phyloP scores from a whole-genome alignment of 345 rosid genomes.

The Viola odorata region DNA sequence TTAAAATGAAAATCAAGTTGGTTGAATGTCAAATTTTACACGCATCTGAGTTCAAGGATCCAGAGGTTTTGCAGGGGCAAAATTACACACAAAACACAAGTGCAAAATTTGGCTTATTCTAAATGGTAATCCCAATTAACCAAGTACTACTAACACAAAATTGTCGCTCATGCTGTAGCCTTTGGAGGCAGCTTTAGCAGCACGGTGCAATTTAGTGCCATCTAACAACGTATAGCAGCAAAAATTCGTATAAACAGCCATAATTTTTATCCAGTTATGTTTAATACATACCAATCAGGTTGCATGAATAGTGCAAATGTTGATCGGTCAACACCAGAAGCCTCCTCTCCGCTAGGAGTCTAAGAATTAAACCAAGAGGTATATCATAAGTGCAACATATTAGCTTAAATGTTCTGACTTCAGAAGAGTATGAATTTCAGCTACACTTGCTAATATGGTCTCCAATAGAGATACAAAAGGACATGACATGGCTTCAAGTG shows the following conservation, averaged over 20 bases:
- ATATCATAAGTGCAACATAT: background rate
- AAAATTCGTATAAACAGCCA: slow-evolving; percentile 1
- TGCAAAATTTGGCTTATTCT: too few species aligned
- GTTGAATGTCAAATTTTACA: too few species aligned
- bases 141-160: background rate
- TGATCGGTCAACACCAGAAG: slow-evolving; percentile 65
- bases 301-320: slow-evolving; percentile 95
- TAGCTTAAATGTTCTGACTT: background rate
- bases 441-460: too few species aligned
- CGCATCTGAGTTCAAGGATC: too few species aligned
- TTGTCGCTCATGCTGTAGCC: background rate
- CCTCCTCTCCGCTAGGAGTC: slow-evolving; percentile 78
- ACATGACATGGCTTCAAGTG: too few species aligned
- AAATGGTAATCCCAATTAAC: too few species aligned
- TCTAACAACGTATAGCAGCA: background rate
- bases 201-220: background rate
- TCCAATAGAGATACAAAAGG: too few species aligned
- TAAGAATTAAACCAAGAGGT: slow-evolving; percentile 16
- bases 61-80: too few species aligned
- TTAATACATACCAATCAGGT: slow-evolving; percentile 70
- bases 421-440: background rate
- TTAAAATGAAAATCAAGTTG: too few species aligned
- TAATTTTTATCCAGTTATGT: background rate
- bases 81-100: too few species aligned
- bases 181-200: background rate